Base-by-base conservation (phyloP, 2,329 filamentous ascomycete genomes). In the Penicillium sp. region DNA sequence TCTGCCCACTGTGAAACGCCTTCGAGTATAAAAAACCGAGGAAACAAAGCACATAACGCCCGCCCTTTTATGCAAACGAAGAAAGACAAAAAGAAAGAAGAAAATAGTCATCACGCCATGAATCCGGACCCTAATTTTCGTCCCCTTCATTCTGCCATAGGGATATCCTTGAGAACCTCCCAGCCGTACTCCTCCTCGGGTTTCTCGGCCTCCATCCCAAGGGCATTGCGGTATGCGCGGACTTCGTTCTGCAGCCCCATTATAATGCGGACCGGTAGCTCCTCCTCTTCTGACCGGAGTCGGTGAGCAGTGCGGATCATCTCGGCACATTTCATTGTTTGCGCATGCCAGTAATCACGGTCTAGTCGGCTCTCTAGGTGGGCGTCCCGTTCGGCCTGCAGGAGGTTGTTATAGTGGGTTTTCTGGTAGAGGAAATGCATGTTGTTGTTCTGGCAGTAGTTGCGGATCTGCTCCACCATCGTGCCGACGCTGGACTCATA, bases 381-480 rank as follows among this genome's bases (percentile, higher is more conserved):
- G 4, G 74, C 69, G 52, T 78, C 75, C 37, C 75, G 75, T 56
- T 78, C 75, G 8, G 71, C 71, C 52, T 78, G 75, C 12, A 78
- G 66, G 4, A 78, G 68, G 39, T 74, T 69, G 56, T 77, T 77
- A 62, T 77, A 78, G 55, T 75, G 74, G 37, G 67, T 68, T 53
- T 74, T 74, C 54, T 76, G 73, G 4, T 70, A 63, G 6, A 76
- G 67, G 51, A 70, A 75, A 42, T 75, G 68, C 62, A 71, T 69
- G 50, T 77, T 76, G 58, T 75, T 75, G 61, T 75, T 75, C 53
- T 72, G 72, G 59, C 72, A 75, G 56, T 77, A 77, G 58, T 73
- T 74, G 50, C 75, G 75, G 46, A 78, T 75, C 52, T 76, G 74
- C 46, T 78, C 75, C 15, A 76, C 73, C 62, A 77, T 75, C 6